Base-by-base conservation (phyloP, 139 green algal genomes). In the Protoeuglena noctilucae region DNA sequence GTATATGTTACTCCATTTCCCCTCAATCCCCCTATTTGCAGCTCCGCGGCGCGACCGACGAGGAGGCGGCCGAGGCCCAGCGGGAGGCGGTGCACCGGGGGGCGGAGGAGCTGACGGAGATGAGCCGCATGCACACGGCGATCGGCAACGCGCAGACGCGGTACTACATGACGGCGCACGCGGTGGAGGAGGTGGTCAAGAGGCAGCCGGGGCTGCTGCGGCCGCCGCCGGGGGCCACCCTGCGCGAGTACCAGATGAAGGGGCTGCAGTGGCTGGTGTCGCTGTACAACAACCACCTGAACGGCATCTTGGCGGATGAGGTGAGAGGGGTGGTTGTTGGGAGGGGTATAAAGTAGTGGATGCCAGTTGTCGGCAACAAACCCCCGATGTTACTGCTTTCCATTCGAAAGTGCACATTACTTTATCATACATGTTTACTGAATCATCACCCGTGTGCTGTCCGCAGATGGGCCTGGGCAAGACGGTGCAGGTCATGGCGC, bases 261-360 rank as follows among this genome's bases (percentile, higher is more conserved):
- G 86, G 89, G 2, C 67, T 97, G 68, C 74, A 93, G 63, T 99
- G 91, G 91, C 93, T 99, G 82, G 75, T 97, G 4, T 86, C 69
- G 0, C 74, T 99, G 45, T 92, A 94, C 70, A 93, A 96, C 64
- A 93, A 94, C 54, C 75, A 78, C 19, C 73, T 99, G 34, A 97
- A 96, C 64, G 91, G 89, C 60, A 94, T 96, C 55, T 73, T 98
- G 40, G 88, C 91, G 1, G 91, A 98, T 54, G 86, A 96, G 64
- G 95, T 97, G 89, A 81, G 73, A n/a, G n/a, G n/a, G n/a, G n/a
- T n/a, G n/a, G n/a, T n/a, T n/a, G n/a, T n/a, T n/a, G n/a, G n/a
- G n/a, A n/a, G n/a, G n/a, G n/a, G n/a, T n/a, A n/a, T n/a, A n/a
- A n/a, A n/a, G n/a, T n/a, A n/a, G n/a, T n/a, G n/a, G n/a, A n/a